These are phyloP conservation scores for Lentinus polychrous DNA, from an alignment of 1,284 basidiomycete genomes.

Conservation along the genomic window DNA sequence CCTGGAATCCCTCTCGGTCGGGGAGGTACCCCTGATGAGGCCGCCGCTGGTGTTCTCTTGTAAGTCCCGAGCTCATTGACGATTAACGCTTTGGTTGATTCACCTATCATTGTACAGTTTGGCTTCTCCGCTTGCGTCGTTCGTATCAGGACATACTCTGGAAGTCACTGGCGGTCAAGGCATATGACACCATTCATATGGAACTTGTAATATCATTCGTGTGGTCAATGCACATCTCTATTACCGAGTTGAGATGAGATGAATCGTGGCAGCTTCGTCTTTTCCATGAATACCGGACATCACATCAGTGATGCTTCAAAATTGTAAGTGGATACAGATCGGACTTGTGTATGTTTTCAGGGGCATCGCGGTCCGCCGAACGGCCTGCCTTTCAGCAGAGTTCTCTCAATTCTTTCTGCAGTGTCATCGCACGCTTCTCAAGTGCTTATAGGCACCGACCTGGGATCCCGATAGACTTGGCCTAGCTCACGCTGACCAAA, in stretches of 20 bases:
- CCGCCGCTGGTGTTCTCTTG: slow-evolving; percentile 68
- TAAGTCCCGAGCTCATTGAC: slow-evolving; percentile 27
- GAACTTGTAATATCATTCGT: not conserved
- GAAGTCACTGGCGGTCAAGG: slow-evolving; percentile 75
- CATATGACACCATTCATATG: slow-evolving; percentile 33
- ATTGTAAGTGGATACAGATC: no score
- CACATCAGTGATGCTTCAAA: no score
- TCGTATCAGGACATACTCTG: slow-evolving; percentile 77
- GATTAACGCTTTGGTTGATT: slow-evolving; percentile 1
- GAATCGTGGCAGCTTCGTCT: no score
- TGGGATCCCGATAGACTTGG: no score
- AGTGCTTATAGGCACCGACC: no score
- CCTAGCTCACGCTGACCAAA: no score
- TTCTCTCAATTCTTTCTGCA: not conserved
- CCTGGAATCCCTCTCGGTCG: slow-evolving; percentile 68
- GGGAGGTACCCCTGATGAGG: slow-evolving; percentile 72
- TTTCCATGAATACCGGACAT: no score
- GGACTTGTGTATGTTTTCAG: no score
- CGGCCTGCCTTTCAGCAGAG: not conserved
- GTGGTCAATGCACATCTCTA: not conserved
- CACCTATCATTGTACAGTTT: slow-evolving; percentile 35
- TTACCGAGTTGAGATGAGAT: not conserved
- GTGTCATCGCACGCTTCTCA: not conserved
- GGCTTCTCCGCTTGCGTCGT: slow-evolving; percentile 71
- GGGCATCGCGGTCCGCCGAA: no score